A percentile compares a stretch with the other conserved stretches of the same genome.
These are phyloP conservation scores for Hymenoscyphus salicellus DNA, from an alignment of 2,329 filamentous ascomycete genomes.

Conservation along the genomic window DNA sequence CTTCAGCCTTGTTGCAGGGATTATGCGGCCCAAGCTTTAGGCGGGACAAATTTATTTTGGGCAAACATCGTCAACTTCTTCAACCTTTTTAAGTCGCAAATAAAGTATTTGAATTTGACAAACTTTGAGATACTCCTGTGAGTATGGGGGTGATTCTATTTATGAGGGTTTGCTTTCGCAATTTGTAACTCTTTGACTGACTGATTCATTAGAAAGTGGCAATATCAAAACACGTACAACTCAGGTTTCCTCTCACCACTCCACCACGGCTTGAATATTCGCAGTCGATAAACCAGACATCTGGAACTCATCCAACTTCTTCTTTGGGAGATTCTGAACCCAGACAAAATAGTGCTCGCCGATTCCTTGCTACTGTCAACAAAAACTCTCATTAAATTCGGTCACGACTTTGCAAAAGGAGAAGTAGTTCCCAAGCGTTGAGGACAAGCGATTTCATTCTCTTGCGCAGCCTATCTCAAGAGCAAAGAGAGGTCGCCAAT, in stretches of 20 bases:
- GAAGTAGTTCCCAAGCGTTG: no score
- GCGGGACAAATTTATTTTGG: conserved; percentile 6
- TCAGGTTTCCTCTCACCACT: neutral
- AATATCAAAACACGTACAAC: neutral
- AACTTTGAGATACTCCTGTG: neutral
- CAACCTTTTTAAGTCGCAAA: neutral
- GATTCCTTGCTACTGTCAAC: neutral
- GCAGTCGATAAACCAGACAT: neutral
- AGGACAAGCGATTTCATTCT: neutral
- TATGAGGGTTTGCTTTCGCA: neutral
- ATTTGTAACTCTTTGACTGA: neutral
- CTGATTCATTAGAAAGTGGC: neutral
- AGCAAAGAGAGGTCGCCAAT: no score
- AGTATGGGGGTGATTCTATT: neutral
- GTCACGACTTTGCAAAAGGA: neutral
- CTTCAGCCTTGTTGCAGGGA: conserved; percentile 15
- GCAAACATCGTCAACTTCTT: neutral
- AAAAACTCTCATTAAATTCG: neutral
- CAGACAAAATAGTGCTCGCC: neutral
- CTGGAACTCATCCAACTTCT: neutral
- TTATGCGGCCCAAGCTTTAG: conserved; percentile 10
- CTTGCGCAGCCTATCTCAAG: no score
- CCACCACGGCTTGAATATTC: neutral
- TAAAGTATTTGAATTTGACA: neutral
- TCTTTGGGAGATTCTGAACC: no score